These are phyloP conservation scores for Rubia occidens DNA, from an alignment of 305 asterid species.

Conservation along the genomic window DNA sequence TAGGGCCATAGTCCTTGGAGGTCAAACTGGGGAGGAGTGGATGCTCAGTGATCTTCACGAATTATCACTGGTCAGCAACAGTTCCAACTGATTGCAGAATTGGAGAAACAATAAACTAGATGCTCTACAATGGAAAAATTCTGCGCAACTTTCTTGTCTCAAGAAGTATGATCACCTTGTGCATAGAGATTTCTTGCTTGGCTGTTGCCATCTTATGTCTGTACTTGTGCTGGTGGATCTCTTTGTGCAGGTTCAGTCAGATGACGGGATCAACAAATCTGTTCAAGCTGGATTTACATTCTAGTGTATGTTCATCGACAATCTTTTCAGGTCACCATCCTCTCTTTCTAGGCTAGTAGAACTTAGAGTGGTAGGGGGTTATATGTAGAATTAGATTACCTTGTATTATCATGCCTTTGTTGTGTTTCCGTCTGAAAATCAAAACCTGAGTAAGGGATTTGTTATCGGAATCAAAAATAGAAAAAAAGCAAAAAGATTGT, in stretches of 20 bases:
- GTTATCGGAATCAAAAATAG: not conserved
- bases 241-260: constrained; percentile 22
- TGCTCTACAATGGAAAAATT: constrained; percentile 10
- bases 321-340: constrained; percentile 20
- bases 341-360: constrained; percentile 29
- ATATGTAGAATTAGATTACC: constrained; percentile 38
- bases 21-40: constrained; percentile 93
- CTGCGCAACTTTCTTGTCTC: constrained; percentile 16
- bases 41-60: constrained; percentile 81
- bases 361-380: constrained; percentile 34
- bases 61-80: constrained; percentile 58
- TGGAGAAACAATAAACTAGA: constrained; percentile 11
- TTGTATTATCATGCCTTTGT: constrained; percentile 25
- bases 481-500: constrained; percentile 12
- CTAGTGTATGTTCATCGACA: constrained; percentile 25
- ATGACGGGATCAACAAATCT: constrained; percentile 24
- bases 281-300: constrained; percentile 24
- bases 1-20: constrained; percentile 77
- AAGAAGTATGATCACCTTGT: constrained; percentile 8
- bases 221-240: constrained; percentile 17
- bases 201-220: constrained; percentile 16
- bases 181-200: constrained; percentile 11
- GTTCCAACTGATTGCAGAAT: constrained; percentile 22
- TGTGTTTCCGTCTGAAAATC: constrained; percentile 35
- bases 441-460: constrained; percentile 20